Conservation (phyloP, 2,329 filamentous ascomycete genomes). For the Westerdykella sp. region DNA sequence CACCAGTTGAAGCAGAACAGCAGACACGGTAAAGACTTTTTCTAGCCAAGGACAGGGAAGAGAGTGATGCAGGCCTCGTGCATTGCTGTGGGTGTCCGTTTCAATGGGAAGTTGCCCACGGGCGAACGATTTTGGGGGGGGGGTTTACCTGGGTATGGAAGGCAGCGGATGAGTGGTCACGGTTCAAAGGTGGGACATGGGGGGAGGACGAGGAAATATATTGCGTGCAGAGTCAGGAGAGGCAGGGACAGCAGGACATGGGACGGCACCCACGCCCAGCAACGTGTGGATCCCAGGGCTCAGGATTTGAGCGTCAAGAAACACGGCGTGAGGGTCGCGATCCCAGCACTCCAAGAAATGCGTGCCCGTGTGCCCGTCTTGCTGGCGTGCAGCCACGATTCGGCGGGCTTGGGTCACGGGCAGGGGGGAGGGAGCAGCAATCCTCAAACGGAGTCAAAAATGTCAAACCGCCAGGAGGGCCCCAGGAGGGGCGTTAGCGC, state of each 20-base stretch:
- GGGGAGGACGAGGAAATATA: conserved; percentile 18
- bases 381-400: conserved; percentile 19
- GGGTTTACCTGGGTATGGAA: too few relatives aligned
- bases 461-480: conserved; percentile 4
- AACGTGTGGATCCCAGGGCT: background rate
- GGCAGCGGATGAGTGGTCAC: background rate
- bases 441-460: background rate
- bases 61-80: conserved; percentile 18
- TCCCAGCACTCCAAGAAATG: background rate
- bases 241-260: background rate
- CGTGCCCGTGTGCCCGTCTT: conserved; percentile 8
- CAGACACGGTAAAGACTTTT: conserved; percentile 3
- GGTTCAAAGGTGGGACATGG: conserved; percentile 7
- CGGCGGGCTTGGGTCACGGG: too few relatives aligned
- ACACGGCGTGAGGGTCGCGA: background rate
- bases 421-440: too few relatives aligned
- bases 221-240: conserved; percentile 18
- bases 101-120: conserved; percentile 8
- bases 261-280: background rate
- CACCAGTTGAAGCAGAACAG: conserved; percentile 25
- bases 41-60: conserved; percentile 10
- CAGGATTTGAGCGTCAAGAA: background rate
- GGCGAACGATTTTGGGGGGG: conserved; percentile 10
- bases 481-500: conserved; percentile 14
- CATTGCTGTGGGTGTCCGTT: conserved; percentile 17